Evolutionary conservation across 441 rosid genomes (phyloP), one percentile per base, ranked within the genome.

Genomic region (Syzygium syzygioides): DNA sequence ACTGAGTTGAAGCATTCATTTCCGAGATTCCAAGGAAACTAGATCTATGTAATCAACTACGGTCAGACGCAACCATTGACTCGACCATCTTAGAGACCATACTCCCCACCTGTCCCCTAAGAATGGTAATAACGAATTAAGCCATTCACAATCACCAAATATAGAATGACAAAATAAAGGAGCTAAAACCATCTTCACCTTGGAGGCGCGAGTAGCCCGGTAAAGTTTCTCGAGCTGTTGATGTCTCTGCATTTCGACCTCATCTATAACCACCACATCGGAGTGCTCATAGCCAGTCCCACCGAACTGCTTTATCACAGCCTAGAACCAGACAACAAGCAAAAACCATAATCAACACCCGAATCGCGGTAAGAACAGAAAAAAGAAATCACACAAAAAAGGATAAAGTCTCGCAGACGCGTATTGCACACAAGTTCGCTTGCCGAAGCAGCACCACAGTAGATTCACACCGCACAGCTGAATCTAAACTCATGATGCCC

Each of bases 271-370:
- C 94, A 96, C 85, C 25, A 94, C 97, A 92, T 92, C 96, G 5
- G 99, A 96, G 92, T 97, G 95, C 85, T 96, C 99, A 89, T 96
- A 97, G n/a, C 98, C 99, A 89, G 95, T 93, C 52, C 95, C 96
- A 91, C 98, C 88, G 76, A 96, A 94, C 87, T 97, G 99, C 93
- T 97, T 97, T 53, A 95, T 97, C 85, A 97, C 99, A 92, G 99
- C 99, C 99, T 96, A 94, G 88, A 92, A 86, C 86, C 91, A 92
- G 86, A 89, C 3, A 87, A 89, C 3, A 87, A 87, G 64, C 25
- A 68, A 37, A 37, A 23, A 87, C 9, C n/a, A 54, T 34, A 80
- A 37, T 71, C 32, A 80, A 48, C 52, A 71, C 2, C 14, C 5
- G 85, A n/a, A 87, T 52, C 19, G 10, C 25, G 59, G 59, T 12